Evolutionary conservation across 164 flowering plant species (phyloP), one percentile per base, ranked within the genome.

Genomic region (Berberis vulgaris): DNA sequence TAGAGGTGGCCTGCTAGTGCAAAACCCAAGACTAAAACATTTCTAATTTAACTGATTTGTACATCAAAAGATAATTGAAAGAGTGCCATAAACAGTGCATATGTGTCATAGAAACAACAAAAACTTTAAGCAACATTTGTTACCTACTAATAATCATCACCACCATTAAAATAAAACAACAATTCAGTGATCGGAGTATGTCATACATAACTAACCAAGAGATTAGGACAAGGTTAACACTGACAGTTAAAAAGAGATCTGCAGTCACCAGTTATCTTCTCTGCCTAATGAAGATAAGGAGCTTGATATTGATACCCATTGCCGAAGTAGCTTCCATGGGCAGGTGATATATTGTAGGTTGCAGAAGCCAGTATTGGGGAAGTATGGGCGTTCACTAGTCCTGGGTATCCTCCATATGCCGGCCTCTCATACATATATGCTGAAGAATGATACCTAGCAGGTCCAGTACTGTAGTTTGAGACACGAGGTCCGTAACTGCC

Each of bases 231-330:
- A 10, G 54, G 54, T 52, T 52, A 52, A 52, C n/a, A 52, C 54
- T 52, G 54, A 60, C 13, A 61, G 50, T 41, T 49, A 52, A 64
- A 13, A 64, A 43, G 4, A 49, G 54, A 7, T 43, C 45, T 12
- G 45, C n/a, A 40, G 47, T n/a, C 54, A 52, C 11, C 54, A 46
- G 8, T 10, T 12, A 10, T 69, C 63, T 26, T 64, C 68, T 66
- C 57, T 66, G 67, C 49, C 76, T 85, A 89, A 87, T 85, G 96
- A 65, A 89, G 80, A 69, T 86, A 89, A 1, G 91, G 78, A 57
- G 89, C 77, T 62, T 85, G 91, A 67, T 89, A 89, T 82, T 86
- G 96, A 80, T 84, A 89, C 57, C 86, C 96, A 73, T 81, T 88
- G 41, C 89, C 86, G 59, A 84, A 93, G 75, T 78, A 89, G 85